Evolutionary conservation across 2,329 filamentous ascomycete genomes (phyloP).

Genomic region (Diaporthe longicolla): DNA sequence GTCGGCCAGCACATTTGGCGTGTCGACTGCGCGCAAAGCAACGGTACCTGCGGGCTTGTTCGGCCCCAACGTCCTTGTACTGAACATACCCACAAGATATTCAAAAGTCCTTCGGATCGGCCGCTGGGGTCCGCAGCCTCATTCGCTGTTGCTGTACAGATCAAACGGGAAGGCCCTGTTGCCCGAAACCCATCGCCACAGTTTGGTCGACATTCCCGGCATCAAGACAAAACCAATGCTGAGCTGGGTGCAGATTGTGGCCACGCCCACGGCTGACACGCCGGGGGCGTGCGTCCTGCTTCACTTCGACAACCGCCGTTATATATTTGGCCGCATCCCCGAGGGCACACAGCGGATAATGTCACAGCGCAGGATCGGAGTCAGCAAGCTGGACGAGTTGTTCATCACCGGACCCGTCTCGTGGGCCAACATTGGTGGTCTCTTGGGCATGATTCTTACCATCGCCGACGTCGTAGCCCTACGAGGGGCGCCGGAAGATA

Average conservation of each 20-base stretch:
- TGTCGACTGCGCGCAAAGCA: background rate
- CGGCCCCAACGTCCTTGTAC: conserved; percentile 13
- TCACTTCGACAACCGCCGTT: conserved; percentile 85
- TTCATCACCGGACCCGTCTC: conserved; percentile 85
- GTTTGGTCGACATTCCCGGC: conserved; percentile 25
- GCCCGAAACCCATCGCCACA: background rate
- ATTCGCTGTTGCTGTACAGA: conserved; percentile 28
- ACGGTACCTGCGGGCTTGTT: conserved; percentile 7
- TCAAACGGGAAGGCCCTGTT: background rate
- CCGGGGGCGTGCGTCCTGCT: conserved; percentile 83
- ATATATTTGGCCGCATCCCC: conserved; percentile 84
- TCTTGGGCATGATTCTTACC: conserved; percentile 88
- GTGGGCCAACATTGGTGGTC: conserved; percentile 84
- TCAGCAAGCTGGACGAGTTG: conserved; percentile 79
- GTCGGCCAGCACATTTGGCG: background rate
- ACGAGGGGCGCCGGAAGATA: conserved; percentile 49
- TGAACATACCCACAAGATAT: conserved; percentile 1
- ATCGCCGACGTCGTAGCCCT: conserved; percentile 77
- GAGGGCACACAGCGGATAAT: conserved; percentile 89
- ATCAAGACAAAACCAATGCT: conserved; percentile 68
- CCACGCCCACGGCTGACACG: conserved; percentile 89
- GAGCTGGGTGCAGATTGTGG: conserved; percentile 80
- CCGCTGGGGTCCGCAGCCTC: background rate
- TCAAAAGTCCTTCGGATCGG: background rate
- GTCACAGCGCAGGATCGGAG: conserved; percentile 74